Conservation (phyloP, 176 grass and related monocot genomes). For the Avena eriantha region DNA sequence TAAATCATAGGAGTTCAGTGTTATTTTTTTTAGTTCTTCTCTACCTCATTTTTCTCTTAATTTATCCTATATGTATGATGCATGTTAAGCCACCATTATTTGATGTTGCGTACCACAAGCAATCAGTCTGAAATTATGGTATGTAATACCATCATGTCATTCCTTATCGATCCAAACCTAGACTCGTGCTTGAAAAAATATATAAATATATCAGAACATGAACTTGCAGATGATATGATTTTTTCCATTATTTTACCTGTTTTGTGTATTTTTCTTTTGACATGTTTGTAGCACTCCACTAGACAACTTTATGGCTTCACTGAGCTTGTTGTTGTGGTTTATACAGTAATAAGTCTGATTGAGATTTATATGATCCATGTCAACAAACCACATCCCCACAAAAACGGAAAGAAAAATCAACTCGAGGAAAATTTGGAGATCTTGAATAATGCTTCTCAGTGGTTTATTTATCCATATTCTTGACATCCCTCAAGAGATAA, state of each 20-base stretch:
- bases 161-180: background rate
- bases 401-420: background rate
- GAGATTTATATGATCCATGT: background rate
- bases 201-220: background rate
- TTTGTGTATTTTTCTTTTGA: conserved; percentile 2
- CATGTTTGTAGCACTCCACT: background rate
- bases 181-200: background rate
- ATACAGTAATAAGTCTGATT: conserved; percentile 1
- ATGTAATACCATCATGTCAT: conserved; percentile 6
- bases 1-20: background rate
- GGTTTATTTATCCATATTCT: conserved; percentile 36
- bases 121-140: conserved; percentile 12
- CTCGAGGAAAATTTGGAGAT: background rate
- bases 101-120: background rate
- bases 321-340: conserved; percentile 29
- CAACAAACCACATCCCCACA: background rate
- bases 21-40: background rate
- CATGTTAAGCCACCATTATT: background rate
- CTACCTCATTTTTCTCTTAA: background rate
- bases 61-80: conserved; percentile 23
- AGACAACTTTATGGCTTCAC: conserved; percentile 15
- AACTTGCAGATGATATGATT: background rate
- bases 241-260: background rate
- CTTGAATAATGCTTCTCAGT: background rate
- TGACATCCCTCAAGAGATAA: background rate